phyloP scores from a whole-genome alignment of 176 grass and related monocot genomes.

The Hyparrhenia diplandra region DNA sequence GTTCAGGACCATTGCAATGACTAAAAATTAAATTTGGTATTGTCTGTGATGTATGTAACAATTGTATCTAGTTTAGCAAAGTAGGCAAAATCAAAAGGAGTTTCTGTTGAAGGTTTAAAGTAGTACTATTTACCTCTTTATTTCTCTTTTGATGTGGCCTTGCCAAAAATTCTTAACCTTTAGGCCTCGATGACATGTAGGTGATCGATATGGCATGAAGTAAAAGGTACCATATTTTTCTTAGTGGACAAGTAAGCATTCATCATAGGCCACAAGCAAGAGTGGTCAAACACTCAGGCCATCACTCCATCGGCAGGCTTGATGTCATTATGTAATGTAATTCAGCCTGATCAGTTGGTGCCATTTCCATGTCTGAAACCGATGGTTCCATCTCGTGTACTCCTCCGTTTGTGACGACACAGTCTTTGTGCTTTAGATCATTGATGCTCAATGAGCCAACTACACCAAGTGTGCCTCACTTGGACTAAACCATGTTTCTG shows the following conservation, averaged over 20 bases:
- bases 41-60: conserved; percentile 7
- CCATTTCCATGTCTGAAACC: conserved; percentile 15
- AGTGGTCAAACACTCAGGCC: neutral
- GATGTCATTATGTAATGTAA: neutral
- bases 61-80: conserved; percentile 10
- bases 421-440: neutral
- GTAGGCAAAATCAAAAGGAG: conserved; percentile 11
- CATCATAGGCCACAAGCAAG: neutral
- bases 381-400: neutral
- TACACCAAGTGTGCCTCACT: neutral
- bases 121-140: neutral
- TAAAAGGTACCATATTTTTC: neutral
- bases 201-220: neutral
- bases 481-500: neutral
- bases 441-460: neutral
- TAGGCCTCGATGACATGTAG: neutral
- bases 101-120: neutral
- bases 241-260: conserved; percentile 1
- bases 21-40: conserved; percentile 22
- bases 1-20: neutral
- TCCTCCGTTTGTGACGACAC: neutral
- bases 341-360: conserved; percentile 10
- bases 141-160: conserved; percentile 1
- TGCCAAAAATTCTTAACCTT: neutral
- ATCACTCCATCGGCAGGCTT: neutral